Evolutionary conservation across 176 grass and related monocot species (phyloP).

Genomic region (Carex cristatella): DNA sequence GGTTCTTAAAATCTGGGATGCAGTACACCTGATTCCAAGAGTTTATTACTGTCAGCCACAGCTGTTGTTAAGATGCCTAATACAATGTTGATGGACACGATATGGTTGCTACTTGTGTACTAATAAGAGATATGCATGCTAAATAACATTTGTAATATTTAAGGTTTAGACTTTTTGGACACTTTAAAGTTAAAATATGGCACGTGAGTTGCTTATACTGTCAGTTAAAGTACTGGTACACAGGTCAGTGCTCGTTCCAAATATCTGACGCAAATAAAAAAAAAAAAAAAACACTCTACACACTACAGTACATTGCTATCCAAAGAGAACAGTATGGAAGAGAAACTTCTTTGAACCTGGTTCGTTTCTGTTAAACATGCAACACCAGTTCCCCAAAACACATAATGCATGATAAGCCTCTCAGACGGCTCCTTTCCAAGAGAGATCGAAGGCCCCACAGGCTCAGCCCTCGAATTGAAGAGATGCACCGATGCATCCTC

Average conservation of each 20-base stretch:
- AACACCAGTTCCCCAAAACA: constrained; percentile 87
- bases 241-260: background rate
- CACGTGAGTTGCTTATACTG: no score
- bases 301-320: background rate
- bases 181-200: background rate
- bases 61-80: background rate
- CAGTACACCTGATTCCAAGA: constrained; percentile 31
- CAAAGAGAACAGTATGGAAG: background rate
- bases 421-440: constrained; percentile 44
- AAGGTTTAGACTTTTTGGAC: background rate
- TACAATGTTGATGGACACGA: background rate
- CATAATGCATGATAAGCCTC: constrained; percentile 64
- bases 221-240: background rate
- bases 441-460: constrained; percentile 37
- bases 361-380: constrained; percentile 64
- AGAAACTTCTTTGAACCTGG: constrained; percentile 12
- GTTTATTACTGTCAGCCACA: background rate
- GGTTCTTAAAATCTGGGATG: constrained; percentile 50
- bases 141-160: background rate
- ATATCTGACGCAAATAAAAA: background rate
- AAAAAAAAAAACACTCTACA: constrained; percentile 18
- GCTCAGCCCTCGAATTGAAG: constrained; percentile 60
- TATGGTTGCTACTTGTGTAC: background rate
- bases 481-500: constrained; percentile 79
- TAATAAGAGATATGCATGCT: background rate